phyloP scores from a whole-genome alignment of 129 eudicot genomes.

The Flaveria ramosissima region DNA sequence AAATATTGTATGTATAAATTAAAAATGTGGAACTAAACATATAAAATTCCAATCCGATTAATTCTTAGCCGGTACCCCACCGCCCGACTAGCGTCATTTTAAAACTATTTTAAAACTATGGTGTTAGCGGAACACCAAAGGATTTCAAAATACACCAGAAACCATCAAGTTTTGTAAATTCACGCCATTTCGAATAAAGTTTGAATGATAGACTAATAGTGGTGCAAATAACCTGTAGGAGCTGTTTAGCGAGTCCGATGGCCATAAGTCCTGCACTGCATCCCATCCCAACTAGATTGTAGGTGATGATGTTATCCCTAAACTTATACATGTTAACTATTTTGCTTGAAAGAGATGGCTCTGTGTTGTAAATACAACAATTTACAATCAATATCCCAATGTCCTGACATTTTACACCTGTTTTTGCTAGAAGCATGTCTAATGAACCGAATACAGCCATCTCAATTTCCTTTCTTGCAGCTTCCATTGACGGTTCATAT shows the following conservation, averaged over 20 bases:
- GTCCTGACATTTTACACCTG: conserved; percentile 34
- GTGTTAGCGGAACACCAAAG: too few species aligned
- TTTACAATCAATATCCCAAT: conserved; percentile 52
- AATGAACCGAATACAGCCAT: conserved; percentile 51
- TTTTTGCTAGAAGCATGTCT: conserved; percentile 49
- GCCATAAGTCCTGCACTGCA: conserved; percentile 59
- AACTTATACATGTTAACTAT: conserved; percentile 59
- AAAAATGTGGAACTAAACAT: too few species aligned
- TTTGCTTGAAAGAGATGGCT: conserved; percentile 47
- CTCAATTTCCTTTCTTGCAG: conserved; percentile 49
- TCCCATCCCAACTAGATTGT: conserved; percentile 66
- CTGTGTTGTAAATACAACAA: conserved; percentile 43
- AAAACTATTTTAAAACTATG: too few species aligned
- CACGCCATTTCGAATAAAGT: too few species aligned
- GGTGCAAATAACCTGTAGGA: conserved; percentile 44
- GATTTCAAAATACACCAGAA: too few species aligned
- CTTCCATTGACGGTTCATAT: conserved; percentile 25
- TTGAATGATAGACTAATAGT: not conserved
- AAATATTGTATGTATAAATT: too few species aligned
- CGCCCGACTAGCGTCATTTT: too few species aligned
- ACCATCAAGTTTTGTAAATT: too few species aligned
- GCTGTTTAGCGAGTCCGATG: conserved; percentile 53
- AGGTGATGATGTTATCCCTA: conserved; percentile 38
- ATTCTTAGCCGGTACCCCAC: too few species aligned
- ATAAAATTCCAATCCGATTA: too few species aligned